phyloP scores from a whole-genome alignment of 1,284 basidiomycete genomes.

The Cutaneotrichosporon dermatis region DNA sequence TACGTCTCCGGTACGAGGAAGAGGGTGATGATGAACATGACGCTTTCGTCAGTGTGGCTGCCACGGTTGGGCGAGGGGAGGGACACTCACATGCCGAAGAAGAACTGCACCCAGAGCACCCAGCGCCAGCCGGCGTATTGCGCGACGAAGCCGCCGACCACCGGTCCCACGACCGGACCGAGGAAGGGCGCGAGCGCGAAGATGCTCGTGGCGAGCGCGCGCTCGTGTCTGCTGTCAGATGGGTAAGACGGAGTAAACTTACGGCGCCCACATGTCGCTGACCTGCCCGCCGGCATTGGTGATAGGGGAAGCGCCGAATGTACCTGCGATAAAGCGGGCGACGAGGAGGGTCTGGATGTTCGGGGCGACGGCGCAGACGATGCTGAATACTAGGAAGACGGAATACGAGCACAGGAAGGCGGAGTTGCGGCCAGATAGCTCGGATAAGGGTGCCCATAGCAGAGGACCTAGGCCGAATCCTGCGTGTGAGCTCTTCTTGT shows the following conservation, averaged over 20 bases:
- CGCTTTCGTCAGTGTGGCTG: slow-evolving; percentile 21
- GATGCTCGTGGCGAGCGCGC: slow-evolving; percentile 55
- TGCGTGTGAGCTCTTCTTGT: slow-evolving; percentile 1
- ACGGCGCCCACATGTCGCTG: slow-evolving; percentile 48
- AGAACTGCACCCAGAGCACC: slow-evolving; percentile 65
- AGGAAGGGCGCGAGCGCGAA: slow-evolving; percentile 67
- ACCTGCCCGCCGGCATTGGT: slow-evolving; percentile 51
- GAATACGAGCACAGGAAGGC: slow-evolving; percentile 54
- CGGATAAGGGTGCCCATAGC: slow-evolving; percentile 62
- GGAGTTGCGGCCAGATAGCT: slow-evolving; percentile 58
- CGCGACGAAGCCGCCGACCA: slow-evolving; percentile 58
- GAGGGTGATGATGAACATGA: slow-evolving; percentile 50
- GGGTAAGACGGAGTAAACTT: neutral
- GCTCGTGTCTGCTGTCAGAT: slow-evolving; percentile 14
- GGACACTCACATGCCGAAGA: slow-evolving; percentile 29
- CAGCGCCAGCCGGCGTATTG: slow-evolving; percentile 58
- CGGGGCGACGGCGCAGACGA: slow-evolving; percentile 60
- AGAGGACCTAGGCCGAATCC: slow-evolving; percentile 55
- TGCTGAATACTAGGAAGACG: slow-evolving; percentile 60
- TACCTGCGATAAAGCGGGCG: slow-evolving; percentile 42
- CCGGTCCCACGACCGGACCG: slow-evolving; percentile 60
- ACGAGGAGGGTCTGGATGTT: slow-evolving; percentile 60
- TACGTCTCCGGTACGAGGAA: slow-evolving; percentile 54
- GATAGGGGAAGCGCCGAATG: slow-evolving; percentile 47
- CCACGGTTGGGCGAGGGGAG: neutral